These are phyloP conservation scores for Clarireedia hainanense DNA, from an alignment of 2,329 filamentous ascomycete species.

Conservation along the genomic window DNA sequence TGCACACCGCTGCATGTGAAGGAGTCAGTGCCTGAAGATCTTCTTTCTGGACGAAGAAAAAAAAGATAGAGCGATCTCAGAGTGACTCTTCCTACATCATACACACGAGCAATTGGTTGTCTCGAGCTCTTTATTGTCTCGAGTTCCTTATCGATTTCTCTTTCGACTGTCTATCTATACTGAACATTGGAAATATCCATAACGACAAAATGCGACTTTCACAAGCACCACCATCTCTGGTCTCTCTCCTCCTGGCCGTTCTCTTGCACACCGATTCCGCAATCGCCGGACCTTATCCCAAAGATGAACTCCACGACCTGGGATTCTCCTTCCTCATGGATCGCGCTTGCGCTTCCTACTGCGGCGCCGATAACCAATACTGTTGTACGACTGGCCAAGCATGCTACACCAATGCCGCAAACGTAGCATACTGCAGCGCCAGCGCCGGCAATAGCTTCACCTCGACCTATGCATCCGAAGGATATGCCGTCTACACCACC, in stretches of 20 bases:
- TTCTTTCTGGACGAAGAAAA: neutral
- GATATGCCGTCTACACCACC: conserved; percentile 27
- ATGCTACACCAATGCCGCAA: conserved; percentile 42
- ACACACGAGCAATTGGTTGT: neutral
- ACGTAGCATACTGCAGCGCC: conserved; percentile 42
- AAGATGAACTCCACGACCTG: conserved; percentile 38
- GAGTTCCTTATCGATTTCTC: neutral
- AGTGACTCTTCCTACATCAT: neutral
- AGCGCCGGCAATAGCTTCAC: conserved; percentile 20
- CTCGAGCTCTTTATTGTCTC: neutral
- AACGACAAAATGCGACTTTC: conserved; percentile 31
- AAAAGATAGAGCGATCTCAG: neutral
- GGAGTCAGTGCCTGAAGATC: conserved; percentile 6
- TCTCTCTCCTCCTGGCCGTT: conserved; percentile 32
- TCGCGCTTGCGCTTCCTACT: conserved; percentile 43
- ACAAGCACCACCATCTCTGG: conserved; percentile 24
- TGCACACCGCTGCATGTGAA: conserved; percentile 7
- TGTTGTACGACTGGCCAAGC: conserved; percentile 42
- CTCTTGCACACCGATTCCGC: conserved; percentile 31
- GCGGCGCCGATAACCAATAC: conserved; percentile 46
- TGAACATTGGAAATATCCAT: neutral
- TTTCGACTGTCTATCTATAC: neutral
- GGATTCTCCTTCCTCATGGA: conserved; percentile 44
- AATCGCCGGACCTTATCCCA: conserved; percentile 42
- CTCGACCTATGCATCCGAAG: conserved; percentile 21